Evolutionary conservation across 805 yeast species (phyloP), one percentile per base, ranked within the genome.

Genomic region (Dipodascopsis uninucleata): DNA sequence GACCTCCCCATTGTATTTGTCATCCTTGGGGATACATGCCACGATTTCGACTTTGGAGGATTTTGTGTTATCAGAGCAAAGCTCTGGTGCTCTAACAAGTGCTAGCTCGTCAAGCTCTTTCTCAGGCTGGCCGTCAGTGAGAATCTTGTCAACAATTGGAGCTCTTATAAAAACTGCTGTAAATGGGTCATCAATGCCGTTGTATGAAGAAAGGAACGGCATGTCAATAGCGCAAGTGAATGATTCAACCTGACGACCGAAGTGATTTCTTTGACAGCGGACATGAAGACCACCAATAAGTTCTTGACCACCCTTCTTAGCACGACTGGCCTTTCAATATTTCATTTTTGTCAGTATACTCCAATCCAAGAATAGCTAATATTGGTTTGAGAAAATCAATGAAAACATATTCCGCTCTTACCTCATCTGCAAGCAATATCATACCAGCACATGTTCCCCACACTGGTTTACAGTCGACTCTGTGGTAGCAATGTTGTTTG

Each of bases 361-460:
- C n/a, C n/a, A n/a, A n/a, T n/a, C n/a, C n/a, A n/a, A n/a, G n/a
- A n/a, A n/a, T n/a, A n/a, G n/a, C n/a, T n/a, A n/a, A n/a, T n/a
- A 1, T 9, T 7, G 25, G n/a, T 35, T 25, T n/a, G n/a, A 26
- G n/a, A 17, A 8, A 18, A 22, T 28, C 26, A 4, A 5, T 28
- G 14, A 28, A 26, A 12, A 34, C 23, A n/a, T 35, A 23, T 22
- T 21, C 9, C 6, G 7, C 14, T 21, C 35, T 25, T 43, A 36
- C 71, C 69, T 50, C 48, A 43, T 72, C 68, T 5, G 88, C 74
- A 20, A 85, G 66, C 52, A 83, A 71, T 40, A 85, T 84, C 55
- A 85, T 66, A 2, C 94, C 94, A 2, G 94, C 94, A 63, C 94
- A 85, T 1, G 94, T 85, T 0, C 94, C 94, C 94, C 94, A 85